These are phyloP conservation scores for Xylaria palmicola DNA, from an alignment of 495 filamentous ascomycete species.

Conservation along the genomic window DNA sequence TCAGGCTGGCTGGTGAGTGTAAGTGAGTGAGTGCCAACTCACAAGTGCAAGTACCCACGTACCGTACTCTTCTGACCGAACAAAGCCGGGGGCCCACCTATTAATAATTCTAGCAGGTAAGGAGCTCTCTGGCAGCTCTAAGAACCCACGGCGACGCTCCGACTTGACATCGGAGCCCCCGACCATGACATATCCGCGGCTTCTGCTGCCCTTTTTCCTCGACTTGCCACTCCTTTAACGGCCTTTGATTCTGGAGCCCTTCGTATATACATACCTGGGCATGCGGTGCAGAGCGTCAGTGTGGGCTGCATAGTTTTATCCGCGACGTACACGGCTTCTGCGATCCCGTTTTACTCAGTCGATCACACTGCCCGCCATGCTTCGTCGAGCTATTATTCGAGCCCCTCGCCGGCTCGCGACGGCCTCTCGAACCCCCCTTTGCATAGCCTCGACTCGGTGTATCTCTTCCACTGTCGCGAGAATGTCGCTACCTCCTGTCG, in stretches of 20 bases:
- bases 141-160: conserved; percentile 6
- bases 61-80: too few species aligned
- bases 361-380: conserved; percentile 23
- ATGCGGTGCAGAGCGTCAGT: not conserved
- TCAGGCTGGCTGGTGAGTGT: too few species aligned
- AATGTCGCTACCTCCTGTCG: conserved; percentile 35
- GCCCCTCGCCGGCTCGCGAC: conserved; percentile 31
- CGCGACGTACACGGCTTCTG: not conserved
- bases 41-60: too few species aligned
- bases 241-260: not conserved
- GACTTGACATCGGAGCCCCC: conserved; percentile 12
- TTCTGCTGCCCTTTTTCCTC: not conserved
- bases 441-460: conserved; percentile 13
- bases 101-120: too few species aligned
- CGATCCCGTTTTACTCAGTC: not conserved
- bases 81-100: too few species aligned
- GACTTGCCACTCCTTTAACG: not conserved
- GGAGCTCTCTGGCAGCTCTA: too few species aligned
- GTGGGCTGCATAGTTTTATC: not conserved
- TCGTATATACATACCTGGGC: not conserved
- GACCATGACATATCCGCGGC: not conserved
- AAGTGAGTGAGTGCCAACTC: too few species aligned
- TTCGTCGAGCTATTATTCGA: conserved; percentile 33
- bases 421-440: conserved; percentile 17
- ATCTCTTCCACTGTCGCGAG: conserved; percentile 28